Percentiles rank a stretch among this genome's conserved stretches.
Conservation (phyloP, 176 grass and related monocot genomes). For the Carex littledalei region DNA sequence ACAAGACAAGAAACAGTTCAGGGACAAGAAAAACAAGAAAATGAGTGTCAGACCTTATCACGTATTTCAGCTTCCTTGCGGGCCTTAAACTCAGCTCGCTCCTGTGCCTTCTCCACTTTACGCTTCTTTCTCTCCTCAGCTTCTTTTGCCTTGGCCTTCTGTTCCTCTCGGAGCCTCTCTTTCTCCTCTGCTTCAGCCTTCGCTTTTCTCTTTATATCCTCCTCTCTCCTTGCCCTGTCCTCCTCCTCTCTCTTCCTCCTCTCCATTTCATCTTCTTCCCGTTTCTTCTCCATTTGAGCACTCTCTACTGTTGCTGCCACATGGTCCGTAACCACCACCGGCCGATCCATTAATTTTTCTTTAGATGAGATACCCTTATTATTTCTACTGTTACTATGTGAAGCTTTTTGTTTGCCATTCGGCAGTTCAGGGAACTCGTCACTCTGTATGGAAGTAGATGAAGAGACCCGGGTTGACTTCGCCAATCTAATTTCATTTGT, state of each 20-base stretch:
- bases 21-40: slow-evolving; percentile 2
- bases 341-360: not conserved
- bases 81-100: slow-evolving; percentile 60
- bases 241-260: slow-evolving; percentile 8
- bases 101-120: slow-evolving; percentile 57
- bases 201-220: slow-evolving; percentile 17
- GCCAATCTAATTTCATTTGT: not conserved
- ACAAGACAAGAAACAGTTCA: not conserved
- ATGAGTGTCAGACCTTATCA: slow-evolving; percentile 46
- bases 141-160: slow-evolving; percentile 79
- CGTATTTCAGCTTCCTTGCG: slow-evolving; percentile 64
- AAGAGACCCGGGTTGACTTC: slow-evolving; percentile 5
- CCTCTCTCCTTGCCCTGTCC: slow-evolving; percentile 15
- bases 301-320: not conserved
- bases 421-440: slow-evolving; percentile 12
- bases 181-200: slow-evolving; percentile 38
- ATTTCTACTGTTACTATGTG: slow-evolving; percentile 2
- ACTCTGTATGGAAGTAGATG: not conserved
- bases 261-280: slow-evolving; percentile 20
- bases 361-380: slow-evolving; percentile 8
- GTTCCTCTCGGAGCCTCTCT: slow-evolving; percentile 50
- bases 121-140: slow-evolving; percentile 83
- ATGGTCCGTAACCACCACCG: not conserved
- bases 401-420: not conserved
- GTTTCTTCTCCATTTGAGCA: slow-evolving; percentile 14